These are phyloP conservation scores for Physaria fendleri DNA, from an alignment of 345 rosid species.

Conservation along the genomic window DNA sequence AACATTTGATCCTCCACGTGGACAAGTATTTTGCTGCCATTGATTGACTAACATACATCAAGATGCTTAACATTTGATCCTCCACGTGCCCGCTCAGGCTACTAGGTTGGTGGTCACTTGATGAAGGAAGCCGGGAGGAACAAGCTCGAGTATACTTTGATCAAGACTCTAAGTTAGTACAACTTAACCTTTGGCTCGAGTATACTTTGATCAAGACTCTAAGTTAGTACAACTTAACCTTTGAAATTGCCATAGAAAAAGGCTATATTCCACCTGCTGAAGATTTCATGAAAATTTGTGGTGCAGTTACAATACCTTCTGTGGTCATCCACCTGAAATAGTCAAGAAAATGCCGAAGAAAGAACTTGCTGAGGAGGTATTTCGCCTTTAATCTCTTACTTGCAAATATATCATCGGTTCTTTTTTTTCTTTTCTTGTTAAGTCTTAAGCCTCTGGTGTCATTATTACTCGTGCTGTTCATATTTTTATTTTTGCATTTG, in stretches of 20 bases:
- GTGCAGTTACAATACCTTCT: constrained; percentile 87
- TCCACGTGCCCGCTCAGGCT: constrained; percentile 41
- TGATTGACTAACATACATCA: not conserved
- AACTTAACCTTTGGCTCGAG: constrained; percentile 39
- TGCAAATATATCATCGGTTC: not conserved
- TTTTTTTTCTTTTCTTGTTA: not conserved
- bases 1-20: constrained; percentile 10
- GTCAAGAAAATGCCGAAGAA: constrained; percentile 94
- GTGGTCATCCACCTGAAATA: constrained; percentile 89
- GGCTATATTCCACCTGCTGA: constrained; percentile 2
- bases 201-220: constrained; percentile 56
- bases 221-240: constrained; percentile 42
- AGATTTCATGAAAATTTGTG: not conserved
- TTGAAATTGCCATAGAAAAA: not conserved
- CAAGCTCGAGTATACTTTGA: constrained; percentile 74
- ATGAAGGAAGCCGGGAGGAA: constrained; percentile 84
- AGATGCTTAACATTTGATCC: constrained; percentile 8
- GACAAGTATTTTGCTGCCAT: not conserved
- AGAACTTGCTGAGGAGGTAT: constrained; percentile 96
- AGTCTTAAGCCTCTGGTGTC: not conserved
- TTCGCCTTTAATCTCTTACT: not conserved
- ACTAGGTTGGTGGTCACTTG: constrained; percentile 97
- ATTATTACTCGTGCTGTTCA: not conserved
- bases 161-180: constrained; percentile 58
- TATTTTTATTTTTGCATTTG: not conserved